Conservation (phyloP, 371 early-diverging fungal species). For the Fennellomyces sp. region DNA sequence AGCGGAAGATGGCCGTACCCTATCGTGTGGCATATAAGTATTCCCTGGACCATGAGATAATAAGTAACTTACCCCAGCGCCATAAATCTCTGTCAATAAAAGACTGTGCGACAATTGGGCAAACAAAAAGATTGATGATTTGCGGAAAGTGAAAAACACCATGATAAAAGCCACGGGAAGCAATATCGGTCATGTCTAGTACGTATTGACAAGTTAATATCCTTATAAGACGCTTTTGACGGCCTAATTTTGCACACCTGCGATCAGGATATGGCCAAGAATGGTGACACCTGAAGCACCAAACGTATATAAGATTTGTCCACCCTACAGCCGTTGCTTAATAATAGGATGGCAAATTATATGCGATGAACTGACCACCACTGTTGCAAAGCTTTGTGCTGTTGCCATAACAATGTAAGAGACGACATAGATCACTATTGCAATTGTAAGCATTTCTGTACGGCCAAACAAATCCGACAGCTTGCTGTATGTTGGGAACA, state of each 20-base stretch:
- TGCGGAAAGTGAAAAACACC: constrained; percentile 32
- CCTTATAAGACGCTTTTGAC: too few relatives aligned
- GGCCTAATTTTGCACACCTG: constrained; percentile 36
- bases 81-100: constrained; percentile 11
- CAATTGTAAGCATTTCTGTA: constrained; percentile 10
- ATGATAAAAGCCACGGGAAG: constrained; percentile 36
- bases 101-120: constrained; percentile 28
- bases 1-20: constrained; percentile 28
- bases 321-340: constrained; percentile 21
- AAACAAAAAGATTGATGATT: constrained; percentile 31
- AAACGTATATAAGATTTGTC: constrained; percentile 38
- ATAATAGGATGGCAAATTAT: too few relatives aligned
- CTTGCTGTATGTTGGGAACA: constrained; percentile 29
- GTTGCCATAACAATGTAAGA: constrained; percentile 20
- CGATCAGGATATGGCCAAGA: constrained; percentile 39
- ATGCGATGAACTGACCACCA: constrained; percentile 18
- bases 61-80: too few relatives aligned
- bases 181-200: constrained; percentile 36
- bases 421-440: constrained; percentile 16
- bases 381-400: constrained; percentile 13
- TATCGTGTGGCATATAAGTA: too few relatives aligned
- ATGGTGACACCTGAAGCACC: constrained; percentile 31
- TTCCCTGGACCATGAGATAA: too few relatives aligned
- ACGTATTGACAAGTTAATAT: too few relatives aligned
- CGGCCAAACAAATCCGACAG: constrained; percentile 28